Base-by-base conservation (phyloP, 345 rosid species). In the Melaleuca alternifolia region DNA sequence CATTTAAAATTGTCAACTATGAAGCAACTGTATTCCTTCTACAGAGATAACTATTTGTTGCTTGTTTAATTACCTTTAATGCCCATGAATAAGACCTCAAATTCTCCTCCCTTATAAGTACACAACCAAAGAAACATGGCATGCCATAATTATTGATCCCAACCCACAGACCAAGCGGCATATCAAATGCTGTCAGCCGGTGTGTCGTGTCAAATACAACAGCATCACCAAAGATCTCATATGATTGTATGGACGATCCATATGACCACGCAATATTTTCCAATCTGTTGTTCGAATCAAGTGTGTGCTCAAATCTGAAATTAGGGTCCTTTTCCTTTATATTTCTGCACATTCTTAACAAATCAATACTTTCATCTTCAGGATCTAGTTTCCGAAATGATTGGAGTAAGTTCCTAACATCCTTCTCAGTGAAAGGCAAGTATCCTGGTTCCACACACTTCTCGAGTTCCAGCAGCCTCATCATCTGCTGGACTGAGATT, bases 81-180 rank as follows among this genome's bases (percentile, higher is more conserved):
- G 99, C 98, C 99, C 99, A 97, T 30, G 98, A 96, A 83, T 94
- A 90, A 1, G 99, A 94, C 88, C 96, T 93, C 86, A 89, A 89
- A 88, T 88, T 97, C 90, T 97, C 98, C 87, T 96, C 98, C 18
- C 94, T 93, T 88, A 96, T 89, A 86, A 97, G 95, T 83, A 92
- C 95, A 85, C 98, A 97, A n/a, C 98, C 95, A 77, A 97, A 97
- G 95, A 97, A 97, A 92, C 98, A 97, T 87, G 98, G 99, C 94
- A 95, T 95, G 46, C 99, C 98, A 84, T 96, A 97, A 86, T 96
- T 97, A 85, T 97, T 96, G 88, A 97, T 89, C 85, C 99, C 99
- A 86, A 96, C 92, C 98, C 98, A 97, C 91, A 97, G 92, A 85
- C 98, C 98, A 86, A 97, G 95, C n/a, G 99, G 99, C 98, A 97